Evolutionary conservation across 192 early-diverging fungal genomes (phyloP).

Genomic region (Mortierella claussenii): DNA sequence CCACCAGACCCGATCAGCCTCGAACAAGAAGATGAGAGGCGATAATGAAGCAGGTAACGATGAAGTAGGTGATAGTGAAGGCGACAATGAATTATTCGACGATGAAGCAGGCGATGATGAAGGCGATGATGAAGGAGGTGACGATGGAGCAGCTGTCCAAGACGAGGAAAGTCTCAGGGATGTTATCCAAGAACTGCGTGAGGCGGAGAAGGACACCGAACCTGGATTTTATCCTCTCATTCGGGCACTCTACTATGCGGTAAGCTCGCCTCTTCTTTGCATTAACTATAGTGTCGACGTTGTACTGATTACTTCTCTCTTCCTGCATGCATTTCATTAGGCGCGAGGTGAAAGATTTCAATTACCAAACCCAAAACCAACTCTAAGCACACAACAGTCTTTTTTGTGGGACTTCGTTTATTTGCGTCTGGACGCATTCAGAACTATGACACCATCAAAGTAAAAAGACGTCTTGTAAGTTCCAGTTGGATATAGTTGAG

Average conservation of each 20-base stretch:
- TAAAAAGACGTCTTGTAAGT: constrained; percentile 32
- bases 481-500: constrained; percentile 1
- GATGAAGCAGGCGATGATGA: not conserved
- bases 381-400: constrained; percentile 7
- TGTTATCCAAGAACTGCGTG: constrained; percentile 7
- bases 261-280: constrained; percentile 22
- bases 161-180: constrained; percentile 13
- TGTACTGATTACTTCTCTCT: no score
- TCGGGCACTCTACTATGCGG: constrained; percentile 16
- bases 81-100: no score
- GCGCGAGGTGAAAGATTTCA: constrained; percentile 17
- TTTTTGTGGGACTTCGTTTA: constrained; percentile 31
- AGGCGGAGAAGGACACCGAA: constrained; percentile 19
- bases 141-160: constrained; percentile 10
- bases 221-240: constrained; percentile 30
- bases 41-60: constrained; percentile 12
- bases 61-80: no score
- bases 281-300: constrained; percentile 24
- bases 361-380: constrained; percentile 13
- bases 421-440: constrained; percentile 22
- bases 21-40: constrained; percentile 14
- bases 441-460: constrained; percentile 20
- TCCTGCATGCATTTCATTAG: constrained; percentile 8
- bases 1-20: constrained; percentile 17
- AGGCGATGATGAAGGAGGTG: constrained; percentile 10